Base-by-base conservation (phyloP, 1,284 basidiomycete species). In the Meira miltonrushii region DNA sequence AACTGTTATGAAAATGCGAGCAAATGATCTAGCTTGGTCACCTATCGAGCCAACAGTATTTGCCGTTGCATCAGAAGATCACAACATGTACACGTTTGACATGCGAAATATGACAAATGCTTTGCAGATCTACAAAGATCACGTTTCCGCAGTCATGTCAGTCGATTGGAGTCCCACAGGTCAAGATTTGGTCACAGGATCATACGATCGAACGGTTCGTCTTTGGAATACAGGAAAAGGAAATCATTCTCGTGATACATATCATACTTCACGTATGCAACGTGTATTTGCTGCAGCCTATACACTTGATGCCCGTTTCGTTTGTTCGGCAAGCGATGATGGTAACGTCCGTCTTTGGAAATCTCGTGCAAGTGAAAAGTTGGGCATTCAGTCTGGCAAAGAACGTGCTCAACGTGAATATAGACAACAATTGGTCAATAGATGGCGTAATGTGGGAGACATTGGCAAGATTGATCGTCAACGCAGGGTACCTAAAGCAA, bases 261-360 rank as follows among this genome's bases (percentile, higher is more conserved):
- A 98, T 78, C 94, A 98, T 80, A 94, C 92, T 23, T 97, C 97
- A 81, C 89, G 95, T 44, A 99, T 99, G 95, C 94, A 98, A 79
- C 85, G 92, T 88, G 90, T 72, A 65, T 75, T 72, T 51, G 57
- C 63, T 37, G 59, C 65, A 10, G 37, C 79, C 2, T 97, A 88
- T 81, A 91, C 91, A 0, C 86, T 87, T 19, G 95, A 98, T 65
- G 87, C 93, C 17, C 87, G 92, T 40, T 98, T 93, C 81, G 87
- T 98, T 28, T 80, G 98, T 7, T 87, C 89, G 2, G 95, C 92
- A 7, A 95, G 92, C 0, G 95, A 98, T 78, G 95, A 98, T 74
- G 94, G 94, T 33, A 97, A 97, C 72, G 86, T 97, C 57, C 85
- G 94, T 44, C 85, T 99, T 71, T 98, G 95, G 95, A 99, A 99